Evolutionary conservation across 495 filamentous ascomycete genomes (phyloP), one percentile per base, ranked within the genome.

Genomic region (Pyrenula aspistea): DNA sequence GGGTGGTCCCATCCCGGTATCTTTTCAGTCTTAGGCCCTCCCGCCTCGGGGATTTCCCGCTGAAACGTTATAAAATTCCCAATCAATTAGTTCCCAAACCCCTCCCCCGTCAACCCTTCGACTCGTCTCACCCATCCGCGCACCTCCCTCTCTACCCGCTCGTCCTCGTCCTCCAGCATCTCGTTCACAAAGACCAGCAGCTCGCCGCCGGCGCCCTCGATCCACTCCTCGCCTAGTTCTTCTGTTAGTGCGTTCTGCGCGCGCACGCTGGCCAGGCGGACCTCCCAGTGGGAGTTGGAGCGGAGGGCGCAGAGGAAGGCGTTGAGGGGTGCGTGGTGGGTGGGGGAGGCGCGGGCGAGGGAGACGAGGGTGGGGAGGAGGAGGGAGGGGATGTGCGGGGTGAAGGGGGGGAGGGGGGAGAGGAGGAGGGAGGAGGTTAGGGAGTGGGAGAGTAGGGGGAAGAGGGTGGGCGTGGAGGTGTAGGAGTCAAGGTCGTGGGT

Each of bases 171-270:
- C 68, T 98, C 94, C 74, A 93, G 86, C 59, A 94, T 64, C 70
- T 98, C 93, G 59, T 86, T 91, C 53, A 98, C 93, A 55, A 88
- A 87, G 25, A 93, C 93, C 61, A 97, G 72, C 83, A 96, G 95
- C 77, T 98, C 92, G 22, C 50, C 19, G 8, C 50, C 50, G 8
- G 50, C 50, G 10, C 19, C 19, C 22, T 52, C 50, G 57, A 97
- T 69, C 94, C 94, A 97, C 61, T 97, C 93, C 62, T 96, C 89
- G 22, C 89, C 91, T 22, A 96, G 69, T 55, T 80, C 74, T 54
- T 83, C 78, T 21, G 90, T 91, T 53, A 98, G 75, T 1, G 77
- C 81, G 59, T 84, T 84, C 73, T 96, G 79, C 51, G 85, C 83
- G 66, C 84, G 83, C 19, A 97, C 79, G 2, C 87, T 89, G 8